Conservation (phyloP, 345 rosid species). For the Rhodamnia rubescens region DNA sequence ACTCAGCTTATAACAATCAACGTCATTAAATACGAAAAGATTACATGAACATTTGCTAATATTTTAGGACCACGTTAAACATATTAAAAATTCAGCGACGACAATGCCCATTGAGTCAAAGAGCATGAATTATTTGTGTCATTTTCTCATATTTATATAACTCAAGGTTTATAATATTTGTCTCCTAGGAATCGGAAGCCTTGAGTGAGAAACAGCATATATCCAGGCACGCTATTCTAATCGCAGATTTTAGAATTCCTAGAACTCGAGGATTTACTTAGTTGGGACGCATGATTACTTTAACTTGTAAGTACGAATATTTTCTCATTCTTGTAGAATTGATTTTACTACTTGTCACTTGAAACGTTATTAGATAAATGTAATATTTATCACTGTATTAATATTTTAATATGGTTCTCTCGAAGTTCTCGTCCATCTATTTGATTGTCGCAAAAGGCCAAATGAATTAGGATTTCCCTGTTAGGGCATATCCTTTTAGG, state of each 20-base stretch:
- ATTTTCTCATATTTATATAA: neutral
- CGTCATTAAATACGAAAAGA: neutral
- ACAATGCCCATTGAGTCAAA: neutral
- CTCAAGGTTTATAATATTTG: neutral
- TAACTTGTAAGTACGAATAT: neutral
- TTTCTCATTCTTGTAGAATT: neutral
- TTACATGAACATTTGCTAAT: neutral
- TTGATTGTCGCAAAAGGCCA: neutral
- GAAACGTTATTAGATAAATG: neutral
- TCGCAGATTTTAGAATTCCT: neutral
- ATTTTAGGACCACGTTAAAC: accelerated
- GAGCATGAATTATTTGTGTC: too few species aligned
- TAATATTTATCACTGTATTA: neutral
- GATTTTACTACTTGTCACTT: neutral
- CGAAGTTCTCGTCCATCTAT: neutral
- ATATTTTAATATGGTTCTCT: neutral
- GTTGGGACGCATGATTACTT: neutral
- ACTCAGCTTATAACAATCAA: neutral
- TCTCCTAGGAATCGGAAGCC: neutral
- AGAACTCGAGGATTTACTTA: neutral
- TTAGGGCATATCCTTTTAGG: neutral
- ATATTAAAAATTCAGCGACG: neutral
- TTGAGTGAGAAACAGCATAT: neutral
- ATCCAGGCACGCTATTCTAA: neutral
- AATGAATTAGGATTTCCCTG: neutral